Percentiles rank a stretch among this genome's conserved stretches.
These are phyloP conservation scores for Nyctanthes arbortristis DNA, from an alignment of 257 asterid genomes.

Conservation along the genomic window DNA sequence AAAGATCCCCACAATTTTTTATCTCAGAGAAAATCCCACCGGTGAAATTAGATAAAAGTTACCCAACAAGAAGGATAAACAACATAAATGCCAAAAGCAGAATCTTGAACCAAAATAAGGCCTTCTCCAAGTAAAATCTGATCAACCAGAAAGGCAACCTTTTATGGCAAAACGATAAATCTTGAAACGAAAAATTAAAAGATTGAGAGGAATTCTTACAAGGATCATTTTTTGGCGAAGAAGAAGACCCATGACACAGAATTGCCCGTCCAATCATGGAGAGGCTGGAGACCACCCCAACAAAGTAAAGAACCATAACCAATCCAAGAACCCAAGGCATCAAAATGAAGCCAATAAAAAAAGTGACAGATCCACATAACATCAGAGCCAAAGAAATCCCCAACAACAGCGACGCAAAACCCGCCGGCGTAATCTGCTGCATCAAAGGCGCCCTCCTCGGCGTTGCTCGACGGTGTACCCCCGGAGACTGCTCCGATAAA, in stretches of 20 bases:
- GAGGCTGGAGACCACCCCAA: slow-evolving; percentile 73
- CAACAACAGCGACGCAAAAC: slow-evolving; percentile 67
- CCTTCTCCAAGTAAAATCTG: neutral
- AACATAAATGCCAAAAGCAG: too few species aligned
- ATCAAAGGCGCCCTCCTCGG: slow-evolving; percentile 28
- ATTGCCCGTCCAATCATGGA: slow-evolving; percentile 78
- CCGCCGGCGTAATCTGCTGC: slow-evolving; percentile 72
- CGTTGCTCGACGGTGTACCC: slow-evolving; percentile 2
- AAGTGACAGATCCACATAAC: slow-evolving; percentile 87
- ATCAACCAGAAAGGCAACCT: too few species aligned
- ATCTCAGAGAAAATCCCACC: neutral
- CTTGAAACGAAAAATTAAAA: neutral
- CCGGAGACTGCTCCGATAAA: slow-evolving; percentile 26
- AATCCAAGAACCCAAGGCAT: slow-evolving; percentile 92
- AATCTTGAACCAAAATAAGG: neutral
- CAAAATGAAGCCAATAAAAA: slow-evolving; percentile 81
- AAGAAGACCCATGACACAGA: slow-evolving; percentile 38
- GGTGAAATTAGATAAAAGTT: neutral
- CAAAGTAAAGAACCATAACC: slow-evolving; percentile 62
- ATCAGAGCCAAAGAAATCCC: slow-evolving; percentile 72
- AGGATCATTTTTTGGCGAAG: slow-evolving; percentile 53
- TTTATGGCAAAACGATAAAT: neutral
- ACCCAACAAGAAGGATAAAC: neutral
- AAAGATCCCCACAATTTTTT: neutral
- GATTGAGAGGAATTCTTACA: slow-evolving; percentile 40